A percentile compares a stretch with the other conserved stretches of the same genome.
phyloP scores from a whole-genome alignment of 768 basidiomycete genomes.

The Panaeolus cyanescens region DNA sequence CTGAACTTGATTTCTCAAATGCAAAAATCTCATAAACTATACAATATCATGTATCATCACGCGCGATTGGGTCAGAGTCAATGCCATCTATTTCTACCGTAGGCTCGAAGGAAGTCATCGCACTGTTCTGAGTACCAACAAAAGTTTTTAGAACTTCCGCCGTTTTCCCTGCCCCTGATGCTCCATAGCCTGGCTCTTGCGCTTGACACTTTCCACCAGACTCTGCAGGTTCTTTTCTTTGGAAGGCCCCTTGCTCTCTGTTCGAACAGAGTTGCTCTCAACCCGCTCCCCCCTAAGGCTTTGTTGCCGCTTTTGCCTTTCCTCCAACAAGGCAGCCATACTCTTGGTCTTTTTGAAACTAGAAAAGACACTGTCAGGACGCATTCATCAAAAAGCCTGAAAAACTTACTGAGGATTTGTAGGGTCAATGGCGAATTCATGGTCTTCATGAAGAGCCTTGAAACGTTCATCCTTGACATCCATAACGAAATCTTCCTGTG shows the following conservation, averaged over 20 bases:
- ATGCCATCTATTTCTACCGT: not conserved
- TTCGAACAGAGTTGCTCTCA: slow-evolving; percentile 12
- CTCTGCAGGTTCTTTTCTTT: slow-evolving; percentile 49
- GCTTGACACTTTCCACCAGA: slow-evolving; percentile 86
- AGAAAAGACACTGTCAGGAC: slow-evolving; percentile 12
- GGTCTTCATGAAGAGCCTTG: slow-evolving; percentile 83
- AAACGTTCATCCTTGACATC: slow-evolving; percentile 90
- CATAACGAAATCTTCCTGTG: slow-evolving; percentile 81
- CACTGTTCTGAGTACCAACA: not conserved
- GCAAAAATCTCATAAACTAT: slow-evolving; percentile 76
- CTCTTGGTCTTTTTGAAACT: slow-evolving; percentile 94
- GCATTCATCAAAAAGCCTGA: not conserved
- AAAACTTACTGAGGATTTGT: slow-evolving; percentile 86
- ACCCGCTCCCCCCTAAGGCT: slow-evolving; percentile 23
- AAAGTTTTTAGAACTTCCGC: slow-evolving; percentile 30
- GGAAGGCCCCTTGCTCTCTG: slow-evolving; percentile 8
- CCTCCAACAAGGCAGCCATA: slow-evolving; percentile 85
- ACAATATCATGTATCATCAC: not conserved
- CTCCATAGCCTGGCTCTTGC: slow-evolving; percentile 55
- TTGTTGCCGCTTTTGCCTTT: slow-evolving; percentile 70
- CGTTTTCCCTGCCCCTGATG: slow-evolving; percentile 38
- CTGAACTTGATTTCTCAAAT: slow-evolving; percentile 93
- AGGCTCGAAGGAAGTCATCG: not conserved
- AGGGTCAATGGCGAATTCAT: slow-evolving; percentile 94
- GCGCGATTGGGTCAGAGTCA: not conserved